phyloP scores from a whole-genome alignment of 176 grass and related monocot species.

The Secale cereale region DNA sequence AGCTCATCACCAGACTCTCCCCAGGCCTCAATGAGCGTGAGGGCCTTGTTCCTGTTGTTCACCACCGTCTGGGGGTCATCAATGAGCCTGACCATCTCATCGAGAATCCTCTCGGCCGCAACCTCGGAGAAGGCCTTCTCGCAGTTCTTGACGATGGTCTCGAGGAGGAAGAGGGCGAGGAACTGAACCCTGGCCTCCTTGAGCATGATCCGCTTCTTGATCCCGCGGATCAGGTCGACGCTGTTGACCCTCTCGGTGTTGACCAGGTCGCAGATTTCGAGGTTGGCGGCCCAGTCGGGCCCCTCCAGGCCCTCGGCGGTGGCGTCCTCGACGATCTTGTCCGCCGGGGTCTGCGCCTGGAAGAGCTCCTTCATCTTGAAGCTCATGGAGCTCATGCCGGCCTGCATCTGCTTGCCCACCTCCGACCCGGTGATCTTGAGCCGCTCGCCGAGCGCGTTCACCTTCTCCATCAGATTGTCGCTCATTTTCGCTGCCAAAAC shows the following conservation, averaged over 20 bases:
- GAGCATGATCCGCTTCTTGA: slow-evolving; percentile 91
- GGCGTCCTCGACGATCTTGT: slow-evolving; percentile 88
- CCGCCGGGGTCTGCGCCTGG: slow-evolving; percentile 67
- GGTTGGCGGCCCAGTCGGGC: slow-evolving; percentile 74
- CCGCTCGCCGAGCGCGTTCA: slow-evolving; percentile 74
- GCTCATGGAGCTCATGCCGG: slow-evolving; percentile 88
- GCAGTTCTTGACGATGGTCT: slow-evolving; percentile 92
- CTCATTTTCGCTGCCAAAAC: slow-evolving; percentile 45
- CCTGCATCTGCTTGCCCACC: slow-evolving; percentile 77
- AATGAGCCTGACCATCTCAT: slow-evolving; percentile 91
- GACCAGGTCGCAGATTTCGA: slow-evolving; percentile 84
- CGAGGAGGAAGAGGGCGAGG: slow-evolving; percentile 74
- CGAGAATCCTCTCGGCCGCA: slow-evolving; percentile 78
- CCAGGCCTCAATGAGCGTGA: slow-evolving; percentile 81
- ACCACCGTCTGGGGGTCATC: slow-evolving; percentile 91
- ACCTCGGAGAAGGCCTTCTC: slow-evolving; percentile 94
- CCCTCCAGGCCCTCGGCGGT: slow-evolving; percentile 72
- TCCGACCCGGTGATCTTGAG: slow-evolving; percentile 79
- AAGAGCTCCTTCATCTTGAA: slow-evolving; percentile 94
- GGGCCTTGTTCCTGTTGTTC: slow-evolving; percentile 79
- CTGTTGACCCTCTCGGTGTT: slow-evolving; percentile 72
- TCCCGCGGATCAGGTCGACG: slow-evolving; percentile 69
- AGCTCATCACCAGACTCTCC: slow-evolving; percentile 84
- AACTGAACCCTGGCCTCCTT: slow-evolving; percentile 79
- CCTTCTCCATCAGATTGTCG: slow-evolving; percentile 92